phyloP scores from a whole-genome alignment of 2,329 filamentous ascomycete species.

The Ophiostoma sp. region DNA sequence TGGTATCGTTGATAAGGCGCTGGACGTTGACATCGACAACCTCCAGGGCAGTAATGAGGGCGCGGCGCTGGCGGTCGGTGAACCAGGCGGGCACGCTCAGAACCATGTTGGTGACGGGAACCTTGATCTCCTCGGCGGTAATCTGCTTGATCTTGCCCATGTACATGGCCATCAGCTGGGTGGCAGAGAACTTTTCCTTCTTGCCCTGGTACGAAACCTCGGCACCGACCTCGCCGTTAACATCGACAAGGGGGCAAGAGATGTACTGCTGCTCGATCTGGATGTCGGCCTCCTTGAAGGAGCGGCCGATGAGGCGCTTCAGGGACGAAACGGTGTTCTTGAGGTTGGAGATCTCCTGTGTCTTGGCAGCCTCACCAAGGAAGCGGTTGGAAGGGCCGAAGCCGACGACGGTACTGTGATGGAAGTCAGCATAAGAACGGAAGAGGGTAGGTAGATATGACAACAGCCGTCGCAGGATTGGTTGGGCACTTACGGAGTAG shows the following conservation, averaged over 20 bases:
- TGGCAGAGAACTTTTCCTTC: conserved; percentile 92
- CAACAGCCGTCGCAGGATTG: neutral
- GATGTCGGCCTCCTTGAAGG: conserved; percentile 83
- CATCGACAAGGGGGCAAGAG: conserved; percentile 77
- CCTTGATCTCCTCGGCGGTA: conserved; percentile 77
- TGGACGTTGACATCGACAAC: conserved; percentile 90
- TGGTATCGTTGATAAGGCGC: conserved; percentile 95
- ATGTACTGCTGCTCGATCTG: conserved; percentile 88
- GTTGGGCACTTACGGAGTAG: conserved; percentile 75
- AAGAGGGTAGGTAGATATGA: neutral
- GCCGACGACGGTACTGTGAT: conserved; percentile 64
- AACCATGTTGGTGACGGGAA: conserved; percentile 88
- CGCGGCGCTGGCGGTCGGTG: conserved; percentile 86
- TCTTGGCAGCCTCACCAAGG: conserved; percentile 92
- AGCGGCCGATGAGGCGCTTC: conserved; percentile 86
- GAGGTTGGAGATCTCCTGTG: conserved; percentile 97
- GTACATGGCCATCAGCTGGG: conserved; percentile 92
- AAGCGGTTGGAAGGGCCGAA: conserved; percentile 93
- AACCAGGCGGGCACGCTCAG: conserved; percentile 96
- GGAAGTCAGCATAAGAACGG: neutral
- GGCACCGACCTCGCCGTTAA: conserved; percentile 90
- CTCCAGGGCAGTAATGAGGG: conserved; percentile 84
- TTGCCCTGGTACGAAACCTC: conserved; percentile 91
- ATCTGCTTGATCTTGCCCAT: conserved; percentile 90
- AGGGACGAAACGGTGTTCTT: conserved; percentile 96